Evolutionary conservation across 148 eudicot genomes (phyloP).

Genomic region (Polygonum maritimum): DNA sequence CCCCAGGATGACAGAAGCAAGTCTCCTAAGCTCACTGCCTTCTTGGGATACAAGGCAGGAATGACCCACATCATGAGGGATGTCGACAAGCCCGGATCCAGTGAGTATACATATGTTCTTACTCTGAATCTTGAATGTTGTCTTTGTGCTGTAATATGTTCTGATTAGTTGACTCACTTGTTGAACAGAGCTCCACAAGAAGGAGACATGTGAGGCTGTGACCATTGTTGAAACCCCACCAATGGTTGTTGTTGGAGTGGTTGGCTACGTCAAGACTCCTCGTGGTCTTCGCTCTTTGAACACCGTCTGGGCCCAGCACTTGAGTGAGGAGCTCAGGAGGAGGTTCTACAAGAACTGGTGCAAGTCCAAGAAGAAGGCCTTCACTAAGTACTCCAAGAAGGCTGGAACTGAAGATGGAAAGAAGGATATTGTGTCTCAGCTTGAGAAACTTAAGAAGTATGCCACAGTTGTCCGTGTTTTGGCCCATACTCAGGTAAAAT

Average conservation of each 20-base stretch:
- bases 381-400: conserved; percentile 57
- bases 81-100: conserved; percentile 69
- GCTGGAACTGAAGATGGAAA: conserved; percentile 52
- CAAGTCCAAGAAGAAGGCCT: conserved; percentile 71
- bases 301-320: conserved; percentile 78
- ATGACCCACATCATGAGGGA: conserved; percentile 69
- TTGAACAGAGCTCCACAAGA: conserved; percentile 57
- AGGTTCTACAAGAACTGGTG: conserved; percentile 76
- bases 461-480: conserved; percentile 45
- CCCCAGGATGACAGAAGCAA: conserved; percentile 56
- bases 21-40: conserved; percentile 53
- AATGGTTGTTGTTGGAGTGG: conserved; percentile 67
- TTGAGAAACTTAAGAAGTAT: conserved; percentile 63
- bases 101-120: conserved; percentile 18
- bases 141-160: not conserved
- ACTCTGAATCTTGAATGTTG: not conserved
- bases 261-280: conserved; percentile 67
- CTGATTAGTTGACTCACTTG: not conserved
- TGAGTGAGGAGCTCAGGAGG: conserved; percentile 59
- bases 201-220: conserved; percentile 69
- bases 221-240: conserved; percentile 66
- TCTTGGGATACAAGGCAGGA: conserved; percentile 67
- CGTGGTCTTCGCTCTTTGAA: conserved; percentile 52
- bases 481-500: conserved; percentile 72
- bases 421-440: conserved; percentile 45